Conservation (phyloP, 495 filamentous ascomycete genomes). For the Cenococcum geophilum region DNA sequence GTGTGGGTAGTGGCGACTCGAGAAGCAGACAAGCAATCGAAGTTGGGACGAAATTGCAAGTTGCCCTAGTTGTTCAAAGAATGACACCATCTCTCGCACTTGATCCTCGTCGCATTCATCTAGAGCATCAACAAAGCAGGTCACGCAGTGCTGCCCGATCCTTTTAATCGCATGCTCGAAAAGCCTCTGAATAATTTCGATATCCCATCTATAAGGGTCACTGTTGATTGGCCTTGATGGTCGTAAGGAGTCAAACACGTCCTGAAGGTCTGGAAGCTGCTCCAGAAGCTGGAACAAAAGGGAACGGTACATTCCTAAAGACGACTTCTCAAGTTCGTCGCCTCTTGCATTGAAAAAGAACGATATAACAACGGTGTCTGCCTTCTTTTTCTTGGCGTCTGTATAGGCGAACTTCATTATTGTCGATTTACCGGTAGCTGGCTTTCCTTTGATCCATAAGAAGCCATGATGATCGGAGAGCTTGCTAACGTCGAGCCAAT, state of each 20-base stretch:
- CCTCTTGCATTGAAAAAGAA: conserved; percentile 42
- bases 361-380: conserved; percentile 21
- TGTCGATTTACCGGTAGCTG: conserved; percentile 24
- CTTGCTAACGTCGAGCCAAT: conserved; percentile 9
- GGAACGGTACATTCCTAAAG: background rate
- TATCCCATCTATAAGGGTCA: conserved; percentile 13
- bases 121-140: conserved; percentile 25
- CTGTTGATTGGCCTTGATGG: conserved; percentile 10
- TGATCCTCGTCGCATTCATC: conserved; percentile 26
- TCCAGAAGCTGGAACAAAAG: conserved; percentile 5
- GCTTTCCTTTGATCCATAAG: conserved; percentile 28
- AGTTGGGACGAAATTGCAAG: conserved; percentile 7
- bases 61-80: conserved; percentile 18
- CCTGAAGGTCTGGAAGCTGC: conserved; percentile 3
- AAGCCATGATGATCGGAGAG: conserved; percentile 12
- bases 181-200: conserved; percentile 9
- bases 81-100: conserved; percentile 18
- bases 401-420: conserved; percentile 13
- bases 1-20: conserved; percentile 49
- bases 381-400: background rate
- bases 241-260: conserved; percentile 15
- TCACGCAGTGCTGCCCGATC: conserved; percentile 6
- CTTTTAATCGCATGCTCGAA: conserved; percentile 13
- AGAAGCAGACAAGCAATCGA: conserved; percentile 39
- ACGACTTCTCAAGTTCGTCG: conserved; percentile 13